Conservation (phyloP, 1,284 basidiomycete genomes). For the Trichosporon inkin region DNA sequence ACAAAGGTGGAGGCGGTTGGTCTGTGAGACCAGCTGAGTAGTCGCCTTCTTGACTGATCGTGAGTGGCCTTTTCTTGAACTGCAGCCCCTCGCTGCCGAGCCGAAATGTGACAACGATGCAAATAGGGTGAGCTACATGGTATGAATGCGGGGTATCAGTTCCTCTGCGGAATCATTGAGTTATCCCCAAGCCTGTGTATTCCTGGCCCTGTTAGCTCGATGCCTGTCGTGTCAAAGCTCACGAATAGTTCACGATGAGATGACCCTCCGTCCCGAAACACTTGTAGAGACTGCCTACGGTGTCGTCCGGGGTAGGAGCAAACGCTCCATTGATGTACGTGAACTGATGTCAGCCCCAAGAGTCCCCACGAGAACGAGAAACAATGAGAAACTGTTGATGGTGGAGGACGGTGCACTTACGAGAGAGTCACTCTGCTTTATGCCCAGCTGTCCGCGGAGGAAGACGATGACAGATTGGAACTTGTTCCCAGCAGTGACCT, state of each 20-base stretch:
- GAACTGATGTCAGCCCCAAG: conserved; percentile 59
- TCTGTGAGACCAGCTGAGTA: no score
- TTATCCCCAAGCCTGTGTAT: conserved; percentile 45
- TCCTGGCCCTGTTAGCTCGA: conserved; percentile 23
- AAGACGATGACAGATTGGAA: conserved; percentile 97
- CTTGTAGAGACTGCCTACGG: conserved; percentile 77
- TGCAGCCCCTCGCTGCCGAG: no score
- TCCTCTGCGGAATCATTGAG: background rate
- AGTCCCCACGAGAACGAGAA: no score
- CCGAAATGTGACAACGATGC: conserved; percentile 12
- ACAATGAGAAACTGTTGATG: background rate
- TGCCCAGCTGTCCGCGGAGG: conserved; percentile 80
- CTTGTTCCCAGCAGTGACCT: conserved; percentile 88
- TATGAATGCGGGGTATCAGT: background rate
- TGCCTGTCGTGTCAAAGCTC: conserved; percentile 23
- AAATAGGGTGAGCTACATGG: conserved; percentile 2
- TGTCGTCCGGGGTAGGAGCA: conserved; percentile 87
- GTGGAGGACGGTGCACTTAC: conserved; percentile 56
- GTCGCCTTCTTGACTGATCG: background rate
- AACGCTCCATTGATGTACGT: conserved; percentile 98
- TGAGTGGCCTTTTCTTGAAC: background rate
- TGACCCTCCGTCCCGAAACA: conserved; percentile 90
- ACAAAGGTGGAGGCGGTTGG: no score
- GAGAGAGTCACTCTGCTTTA: conserved; percentile 80
- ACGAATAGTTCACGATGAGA: conserved; percentile 95